Evolutionary conservation across 805 yeast genomes (phyloP), one percentile per base, ranked within the genome.

Genomic region (Cyberlindnera japonica): DNA sequence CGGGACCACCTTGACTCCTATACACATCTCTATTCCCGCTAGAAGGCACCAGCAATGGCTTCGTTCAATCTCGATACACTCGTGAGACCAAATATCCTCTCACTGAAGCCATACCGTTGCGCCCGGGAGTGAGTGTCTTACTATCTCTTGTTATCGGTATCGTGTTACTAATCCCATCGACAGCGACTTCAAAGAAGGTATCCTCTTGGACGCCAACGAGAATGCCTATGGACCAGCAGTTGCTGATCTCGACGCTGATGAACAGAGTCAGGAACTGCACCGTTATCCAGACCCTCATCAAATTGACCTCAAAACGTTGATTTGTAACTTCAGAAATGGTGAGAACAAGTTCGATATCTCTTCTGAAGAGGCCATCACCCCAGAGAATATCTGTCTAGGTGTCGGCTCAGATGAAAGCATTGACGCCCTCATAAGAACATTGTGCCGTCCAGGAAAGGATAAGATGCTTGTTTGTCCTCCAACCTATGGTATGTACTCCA

Each of bases 281-380:
- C 74, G 99, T 55, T 93, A 93, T 61, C 99, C 99, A 14, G 99
- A 93, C 55, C 99, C 99, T 9, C 97, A 93, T 64, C 98, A 91
- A 57, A 43, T 75, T 6, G 81, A 72, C 24, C 72, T 93, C 53
- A 93, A 93, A 59, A 66, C 74, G 47, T 79, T 79, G 48, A 69
- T 91, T 36, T 77, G 85, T 35, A 68, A 77, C 28, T 83, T 83
- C 57, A 74, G 99, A 48, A 89, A 87, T 59, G 47, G 58, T 2
- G 75, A 72, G 43, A 61, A 63, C 17, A 43, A 45, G 27, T 41
- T 44, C 19, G 48, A 47, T n/a, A 14, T 60, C 20, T 47, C 62
- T 4, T 38, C 53, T 2, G 59, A 50, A 6, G 40, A 59, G 15
- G 19, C 51, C 9, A 58, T 86, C 46, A 63, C 67, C 2, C 75